Evolutionary conservation across 2,329 filamentous ascomycete species (phyloP), one percentile per base, ranked within the genome.

Genomic region (Calcarisporium arbuscula): DNA sequence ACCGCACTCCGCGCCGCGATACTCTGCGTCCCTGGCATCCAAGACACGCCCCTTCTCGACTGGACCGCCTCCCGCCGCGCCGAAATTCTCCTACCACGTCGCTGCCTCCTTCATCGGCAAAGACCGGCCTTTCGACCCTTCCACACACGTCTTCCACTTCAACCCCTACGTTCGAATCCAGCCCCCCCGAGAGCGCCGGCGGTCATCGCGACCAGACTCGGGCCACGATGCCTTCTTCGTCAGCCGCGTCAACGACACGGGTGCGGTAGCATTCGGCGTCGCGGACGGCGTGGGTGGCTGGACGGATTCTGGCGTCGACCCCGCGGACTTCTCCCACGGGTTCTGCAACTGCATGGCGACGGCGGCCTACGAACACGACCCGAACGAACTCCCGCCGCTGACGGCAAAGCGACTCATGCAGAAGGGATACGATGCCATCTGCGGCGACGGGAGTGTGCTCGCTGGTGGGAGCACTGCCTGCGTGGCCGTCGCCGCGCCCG

Each of bases 221-320:
- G 92, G 92, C 12, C 89, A 98, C 61, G 92, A 98, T 70, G 86
- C 92, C 38, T 96, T 95, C 66, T 98, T 98, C 61, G 82, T 92
- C 49, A 77, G 83, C 53, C 77, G 80, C 17, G 68, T 95, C n/a
- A 85, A 84, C 33, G 75, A 79, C 43, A 74, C 73, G 2, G 72
- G 78, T 23, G 71, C 79, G 26, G 74, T 95, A 9, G 86, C 89
- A 1, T 82, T 98, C 47, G 92, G 87, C 14, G 77, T 98, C 17
- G 88, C 89, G 34, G 92, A 98, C 56, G 92, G 92, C 9, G 92
- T 98, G 1, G 92, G 92, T 30, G 92, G 92, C 22, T 98, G 92
- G 89, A 78, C 83, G 43, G 85, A 95, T 49, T 90, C 84, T 25
- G 88, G 88, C 28, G 82, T 98, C 34, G 89, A 98, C 53, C 89